These are phyloP conservation scores for Ustilago bromivora DNA, from an alignment of 1,284 basidiomycete genomes.

Conservation along the genomic window DNA sequence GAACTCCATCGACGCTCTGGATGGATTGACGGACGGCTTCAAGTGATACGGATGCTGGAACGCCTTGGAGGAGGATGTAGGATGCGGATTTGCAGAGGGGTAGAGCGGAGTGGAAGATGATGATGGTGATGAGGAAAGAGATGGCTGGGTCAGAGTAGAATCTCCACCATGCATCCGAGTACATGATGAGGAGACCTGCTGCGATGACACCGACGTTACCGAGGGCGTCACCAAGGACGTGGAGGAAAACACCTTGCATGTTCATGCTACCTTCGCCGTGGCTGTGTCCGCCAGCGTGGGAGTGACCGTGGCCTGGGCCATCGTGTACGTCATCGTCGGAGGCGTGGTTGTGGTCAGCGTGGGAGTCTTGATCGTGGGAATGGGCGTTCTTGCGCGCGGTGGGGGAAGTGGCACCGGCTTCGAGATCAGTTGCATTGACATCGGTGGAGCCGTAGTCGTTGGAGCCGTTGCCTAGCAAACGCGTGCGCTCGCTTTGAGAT, in stretches of 20 bases:
- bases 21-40: slow-evolving; percentile 87
- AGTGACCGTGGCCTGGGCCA: slow-evolving; percentile 72
- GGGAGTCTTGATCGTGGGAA: slow-evolving; percentile 26
- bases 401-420: slow-evolving; percentile 34
- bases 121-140: slow-evolving; percentile 92
- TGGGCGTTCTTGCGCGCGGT: slow-evolving; percentile 59
- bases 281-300: slow-evolving; percentile 72
- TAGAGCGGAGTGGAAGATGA: slow-evolving; percentile 95
- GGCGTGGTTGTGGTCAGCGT: slow-evolving; percentile 48
- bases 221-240: slow-evolving; percentile 92
- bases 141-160: slow-evolving; percentile 95
- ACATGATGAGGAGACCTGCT: slow-evolving; percentile 78
- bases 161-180: slow-evolving; percentile 63
- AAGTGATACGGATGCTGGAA: slow-evolving; percentile 87
- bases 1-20: slow-evolving; percentile 83
- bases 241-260: slow-evolving; percentile 92
- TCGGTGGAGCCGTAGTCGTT: slow-evolving; percentile 48
- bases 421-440: slow-evolving; percentile 46
- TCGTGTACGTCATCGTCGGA: slow-evolving; percentile 63
- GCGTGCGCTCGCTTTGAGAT: slow-evolving; percentile 28
- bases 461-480: slow-evolving; percentile 33
- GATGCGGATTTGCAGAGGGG: slow-evolving; percentile 94
- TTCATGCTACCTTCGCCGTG: slow-evolving; percentile 84
- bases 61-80: slow-evolving; percentile 96
- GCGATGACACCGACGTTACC: slow-evolving; percentile 98